Base-by-base conservation (phyloP, 495 filamentous ascomycete genomes). In the Cenococcum geophilum region DNA sequence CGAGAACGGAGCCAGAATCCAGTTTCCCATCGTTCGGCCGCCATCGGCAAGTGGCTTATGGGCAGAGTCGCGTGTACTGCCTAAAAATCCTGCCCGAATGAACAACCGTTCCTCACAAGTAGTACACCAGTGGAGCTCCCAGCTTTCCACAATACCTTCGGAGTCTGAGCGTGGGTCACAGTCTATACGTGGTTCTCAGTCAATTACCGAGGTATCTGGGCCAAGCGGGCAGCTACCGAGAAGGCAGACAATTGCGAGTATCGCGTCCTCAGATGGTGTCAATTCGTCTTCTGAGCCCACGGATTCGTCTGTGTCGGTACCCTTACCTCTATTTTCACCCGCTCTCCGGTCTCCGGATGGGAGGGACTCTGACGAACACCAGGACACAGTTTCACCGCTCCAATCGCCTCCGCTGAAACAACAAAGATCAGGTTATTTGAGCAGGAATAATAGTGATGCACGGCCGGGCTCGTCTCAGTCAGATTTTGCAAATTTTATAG, bases 401-500 rank as follows among this genome's bases (percentile, higher is more conserved):
- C 70, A 70, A 35, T 68, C 71, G 18, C 72, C 73, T 21, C 63
- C 62, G 25, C 53, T 76, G 45, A 57, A 68, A 16, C 57, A 62
- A 18, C 65, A 74, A 60, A 61, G 72, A 21, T 76, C 73, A 16
- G 72, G 69, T 9, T 70, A 72, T 43, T 65, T 72, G 27, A 66
- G 62, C 22, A 53, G 62, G 35, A 42, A 63, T 36, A 59, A 64
- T 36, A 65, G 61, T 53, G 63, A 70, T 49, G 59, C 68, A 34
- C 56, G 51, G 51, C 67, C 21, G 78, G 58, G 64, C 9, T 70
- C 67, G 16, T 59, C 63, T n/a, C 64, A 67, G 40, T 70, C 67
- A 1, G 64, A 65, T 48, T 49, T 65, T 10, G 77, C 73, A 77
- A 86, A 81, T 55, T 77, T 87, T 37, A 78, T 82, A 36, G 54